Percentiles rank a stretch among this genome's conserved stretches.
phyloP scores from a whole-genome alignment of 129 eudicot species.

The Gnaphalium uliginosum region DNA sequence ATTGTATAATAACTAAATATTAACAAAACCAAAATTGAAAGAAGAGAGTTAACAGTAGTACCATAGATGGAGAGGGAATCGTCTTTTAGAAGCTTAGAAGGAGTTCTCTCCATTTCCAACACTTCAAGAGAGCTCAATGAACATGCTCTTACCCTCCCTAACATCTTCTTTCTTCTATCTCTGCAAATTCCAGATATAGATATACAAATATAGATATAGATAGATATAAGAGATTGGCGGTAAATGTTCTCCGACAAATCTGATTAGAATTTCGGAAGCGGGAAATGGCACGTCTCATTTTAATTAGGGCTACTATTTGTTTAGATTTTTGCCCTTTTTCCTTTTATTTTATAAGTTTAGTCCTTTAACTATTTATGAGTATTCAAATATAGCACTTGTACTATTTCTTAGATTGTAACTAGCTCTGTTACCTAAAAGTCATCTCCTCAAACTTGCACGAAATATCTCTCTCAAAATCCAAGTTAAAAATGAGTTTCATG shows the following conservation, averaged over 20 bases:
- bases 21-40: neutral
- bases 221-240: slow-evolving; percentile 26
- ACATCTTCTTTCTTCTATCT: slow-evolving; percentile 35
- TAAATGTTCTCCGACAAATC: slow-evolving; percentile 5
- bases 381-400: neutral
- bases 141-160: slow-evolving; percentile 66
- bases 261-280: slow-evolving; percentile 35
- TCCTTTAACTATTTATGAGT: slow-evolving; percentile 7
- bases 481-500: too few species aligned
- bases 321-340: slow-evolving; percentile 2
- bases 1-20: neutral
- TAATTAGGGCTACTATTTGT: slow-evolving; percentile 16
- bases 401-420: neutral
- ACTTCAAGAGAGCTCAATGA: slow-evolving; percentile 54
- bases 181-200: slow-evolving; percentile 10
- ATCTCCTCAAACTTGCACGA: too few species aligned
- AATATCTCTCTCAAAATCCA: too few species aligned
- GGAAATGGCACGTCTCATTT: slow-evolving; percentile 17
- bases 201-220: neutral
- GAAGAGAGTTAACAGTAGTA: slow-evolving; percentile 10
- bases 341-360: slow-evolving; percentile 2
- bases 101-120: slow-evolving; percentile 62
- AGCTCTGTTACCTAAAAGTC: too few species aligned
- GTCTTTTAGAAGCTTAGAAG: slow-evolving; percentile 67
- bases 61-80: slow-evolving; percentile 89